Evolutionary conservation across 1,139 yeast genomes (phyloP), one percentile per base, ranked within the genome.

Genomic region (Komagataea norvegica): DNA sequence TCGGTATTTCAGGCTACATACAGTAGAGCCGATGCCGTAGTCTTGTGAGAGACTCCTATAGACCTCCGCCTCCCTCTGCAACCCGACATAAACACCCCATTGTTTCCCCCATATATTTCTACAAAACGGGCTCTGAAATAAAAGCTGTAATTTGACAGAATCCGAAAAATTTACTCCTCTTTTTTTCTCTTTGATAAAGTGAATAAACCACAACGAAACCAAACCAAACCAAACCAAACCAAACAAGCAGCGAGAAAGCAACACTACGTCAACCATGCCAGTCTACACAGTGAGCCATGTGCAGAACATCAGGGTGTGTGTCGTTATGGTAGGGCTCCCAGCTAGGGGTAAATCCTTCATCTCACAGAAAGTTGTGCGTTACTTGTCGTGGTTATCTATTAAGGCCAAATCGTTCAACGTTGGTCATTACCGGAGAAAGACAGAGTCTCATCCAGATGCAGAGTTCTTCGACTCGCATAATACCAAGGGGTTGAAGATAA

Each of bases 351-450:
- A 79, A 52, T 74, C 82, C 2, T 72, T 78, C 54, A 77, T 78
- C 36, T 78, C 85, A 2, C 84, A 78, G 49, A 79, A 78, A 54
- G 64, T 91, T 40, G 95, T 89, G 27, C 73, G 97, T 36, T 91
- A 89, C 57, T 70, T 91, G 41, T 79, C 88, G 32, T 91, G 98
- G 98, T 70, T 89, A 29, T 84, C 95, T 4, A 84, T 91, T 42
- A 77, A 77, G 44, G 87, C 96, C 29, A 80, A 80, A 56, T 83
- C 91, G 42, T 91, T 91, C 65, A 88, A 88, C 55, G 95, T 89
- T 16, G 96, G 97, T 13, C 71, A 72, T 30, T 88, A 86, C 57
- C 74, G 96, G 47, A 76, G 96, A 42, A 66, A 71, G 45, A 69
- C 74, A 26, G 66, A 69, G 19, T 68, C 75, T 2, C 76, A 72